Percentiles rank a stretch among this genome's conserved stretches.
Evolutionary conservation across 176 grass and related monocot species (phyloP).

Genomic region (Carex kokanica): DNA sequence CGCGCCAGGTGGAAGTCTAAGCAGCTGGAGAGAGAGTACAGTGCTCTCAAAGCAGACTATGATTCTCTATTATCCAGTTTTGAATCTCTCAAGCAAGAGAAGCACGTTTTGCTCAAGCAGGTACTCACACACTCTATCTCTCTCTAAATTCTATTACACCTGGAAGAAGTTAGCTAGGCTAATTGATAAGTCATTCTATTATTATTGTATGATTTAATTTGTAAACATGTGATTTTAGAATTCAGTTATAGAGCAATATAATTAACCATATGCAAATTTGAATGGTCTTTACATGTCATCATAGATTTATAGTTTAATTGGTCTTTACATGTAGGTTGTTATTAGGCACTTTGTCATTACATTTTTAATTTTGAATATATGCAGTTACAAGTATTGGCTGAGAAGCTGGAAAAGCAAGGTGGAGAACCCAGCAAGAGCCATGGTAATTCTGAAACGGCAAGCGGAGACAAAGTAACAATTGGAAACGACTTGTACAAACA

Average conservation of each 20-base stretch:
- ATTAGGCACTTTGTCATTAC: background rate
- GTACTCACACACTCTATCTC: slow-evolving; percentile 25
- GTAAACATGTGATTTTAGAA: background rate
- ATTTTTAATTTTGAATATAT: background rate
- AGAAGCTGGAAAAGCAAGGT: slow-evolving; percentile 52
- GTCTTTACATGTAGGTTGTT: too few relatives aligned
- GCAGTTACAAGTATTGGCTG: slow-evolving; percentile 67
- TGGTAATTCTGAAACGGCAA: slow-evolving; percentile 8
- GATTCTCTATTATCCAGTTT: slow-evolving; percentile 67
- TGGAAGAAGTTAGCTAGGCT: background rate
- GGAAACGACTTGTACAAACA: background rate
- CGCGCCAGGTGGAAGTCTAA: slow-evolving; percentile 97
- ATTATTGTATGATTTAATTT: background rate
- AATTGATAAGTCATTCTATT: background rate
- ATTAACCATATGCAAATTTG: background rate
- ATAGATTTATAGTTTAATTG: background rate
- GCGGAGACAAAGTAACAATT: slow-evolving; percentile 12
- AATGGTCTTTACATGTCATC: too few relatives aligned
- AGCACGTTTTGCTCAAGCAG: slow-evolving; percentile 65
- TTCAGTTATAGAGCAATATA: background rate
- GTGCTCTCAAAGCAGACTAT: slow-evolving; percentile 65
- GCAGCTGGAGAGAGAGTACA: slow-evolving; percentile 94
- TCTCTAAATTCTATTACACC: background rate
- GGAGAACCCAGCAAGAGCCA: slow-evolving; percentile 44
- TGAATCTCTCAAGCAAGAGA: slow-evolving; percentile 91